Evolutionary conservation across 768 basidiomycete genomes (phyloP).

Genomic region (Sarcomyxa edulis): DNA sequence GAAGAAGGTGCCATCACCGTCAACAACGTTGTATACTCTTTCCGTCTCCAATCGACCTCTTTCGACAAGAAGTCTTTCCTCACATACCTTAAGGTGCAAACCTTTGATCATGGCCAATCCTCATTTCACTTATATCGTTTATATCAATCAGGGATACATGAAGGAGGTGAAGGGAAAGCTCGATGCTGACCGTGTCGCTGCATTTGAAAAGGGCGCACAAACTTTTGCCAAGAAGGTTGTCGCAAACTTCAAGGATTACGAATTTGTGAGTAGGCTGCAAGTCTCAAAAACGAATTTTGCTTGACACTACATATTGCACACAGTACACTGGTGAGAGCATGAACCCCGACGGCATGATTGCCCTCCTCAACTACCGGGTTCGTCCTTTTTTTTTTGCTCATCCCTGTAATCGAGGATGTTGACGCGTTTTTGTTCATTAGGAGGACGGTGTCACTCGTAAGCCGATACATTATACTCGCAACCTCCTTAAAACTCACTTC

Average conservation of each 20-base stretch:
- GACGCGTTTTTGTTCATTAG: constrained; percentile 23
- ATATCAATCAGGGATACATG: constrained; percentile 73
- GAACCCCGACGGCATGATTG: constrained; percentile 92
- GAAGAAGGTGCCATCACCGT: constrained; percentile 74
- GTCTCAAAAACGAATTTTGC: background rate
- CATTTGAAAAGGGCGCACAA: constrained; percentile 79
- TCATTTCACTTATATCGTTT: constrained; percentile 3
- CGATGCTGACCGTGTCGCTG: constrained; percentile 56
- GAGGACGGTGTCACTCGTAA: constrained; percentile 80
- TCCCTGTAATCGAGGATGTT: constrained; percentile 5
- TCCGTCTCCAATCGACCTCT: constrained; percentile 74
- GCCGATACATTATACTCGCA: constrained; percentile 18
- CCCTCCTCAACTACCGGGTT: constrained; percentile 90
- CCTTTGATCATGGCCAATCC: too few species aligned
- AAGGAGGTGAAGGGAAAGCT: constrained; percentile 78
- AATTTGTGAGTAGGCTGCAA: constrained; percentile 60
- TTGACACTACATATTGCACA: background rate
- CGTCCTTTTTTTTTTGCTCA: constrained; percentile 16
- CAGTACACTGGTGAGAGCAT: constrained; percentile 71
- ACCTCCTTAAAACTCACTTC: constrained; percentile 8
- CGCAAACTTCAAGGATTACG: constrained; percentile 87
- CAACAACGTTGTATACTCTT: constrained; percentile 90
- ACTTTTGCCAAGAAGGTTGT: constrained; percentile 85
- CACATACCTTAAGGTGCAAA: constrained; percentile 70
- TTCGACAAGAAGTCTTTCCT: constrained; percentile 94